Evolutionary conservation across 2,329 filamentous ascomycete species (phyloP), one percentile per base, ranked within the genome.

Genomic region (Trichoderma citrinoviride): DNA sequence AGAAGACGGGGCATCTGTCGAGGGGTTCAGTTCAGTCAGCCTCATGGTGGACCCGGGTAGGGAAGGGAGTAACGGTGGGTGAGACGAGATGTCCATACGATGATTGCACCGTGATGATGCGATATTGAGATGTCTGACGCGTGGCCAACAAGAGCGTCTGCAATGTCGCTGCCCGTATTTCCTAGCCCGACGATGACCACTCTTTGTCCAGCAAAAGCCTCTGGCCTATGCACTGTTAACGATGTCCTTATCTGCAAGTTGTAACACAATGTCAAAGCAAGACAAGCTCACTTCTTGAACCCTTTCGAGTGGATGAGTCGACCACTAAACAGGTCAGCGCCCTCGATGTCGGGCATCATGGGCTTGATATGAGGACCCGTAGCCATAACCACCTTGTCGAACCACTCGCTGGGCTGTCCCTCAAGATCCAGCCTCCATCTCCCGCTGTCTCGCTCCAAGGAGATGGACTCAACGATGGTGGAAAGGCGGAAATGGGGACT

Each of bases 111-210:
- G 8, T 69, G 70, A 17, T 70, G 68, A 40, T 73, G 71, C n/a
- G 71, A 66, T 17, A 73, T 65, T 7, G 66, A 68, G 12, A 73
- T 63, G 15, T 64, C 61, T 3, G 70, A 65, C 5, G 70, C 70
- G 53, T 70, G 71, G 1, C 73, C 70, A 5, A 76, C 67, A 2
- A 82, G 69, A 5, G 71, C 71, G 2, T 77, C 68, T 5, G 71
- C 70, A 1, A 73, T 67, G 56, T 76, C 74, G 21, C 69, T 69
- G 4, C 70, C 71, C 0, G 77, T 81, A 58, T 77, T 79, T n/a
- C 78, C 78, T 7, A 82, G 71, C 14, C 81, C 81, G 1, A 83
- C 71, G 2, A 83, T 70, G 7, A 83, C 67, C 4, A 83, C 78
- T 7, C 71, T 77, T 67, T 80, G 77, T 1, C 68, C 70, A 3